These are phyloP conservation scores for Neospermospora avenae DNA, from an alignment of 2,329 filamentous ascomycete species.

Conservation along the genomic window DNA sequence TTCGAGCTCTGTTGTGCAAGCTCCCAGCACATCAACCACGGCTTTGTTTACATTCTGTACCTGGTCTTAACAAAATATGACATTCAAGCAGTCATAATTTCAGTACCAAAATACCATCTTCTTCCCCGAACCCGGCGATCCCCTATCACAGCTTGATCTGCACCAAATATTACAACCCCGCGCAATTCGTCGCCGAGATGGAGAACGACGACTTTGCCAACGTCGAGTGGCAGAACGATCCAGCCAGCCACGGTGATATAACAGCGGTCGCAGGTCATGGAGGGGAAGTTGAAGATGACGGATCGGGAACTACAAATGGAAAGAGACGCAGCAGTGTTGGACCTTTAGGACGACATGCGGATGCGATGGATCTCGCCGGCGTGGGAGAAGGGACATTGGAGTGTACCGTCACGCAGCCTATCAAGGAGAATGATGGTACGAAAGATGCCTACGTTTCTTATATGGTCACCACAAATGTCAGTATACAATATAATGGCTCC, in stretches of 20 bases:
- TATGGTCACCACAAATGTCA: conserved; percentile 82
- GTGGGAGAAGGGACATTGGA: conserved; percentile 74
- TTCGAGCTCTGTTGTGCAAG: conserved; percentile 9
- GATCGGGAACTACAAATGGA: conserved; percentile 20
- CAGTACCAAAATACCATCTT: background rate
- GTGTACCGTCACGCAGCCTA: conserved; percentile 76
- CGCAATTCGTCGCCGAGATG: conserved; percentile 26
- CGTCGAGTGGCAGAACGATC: conserved; percentile 69
- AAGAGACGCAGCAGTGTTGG: conserved; percentile 23
- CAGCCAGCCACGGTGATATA: conserved; percentile 47
- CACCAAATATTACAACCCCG: conserved; percentile 23
- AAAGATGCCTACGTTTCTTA: conserved; percentile 98
- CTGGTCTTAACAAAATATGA: conserved; percentile 1
- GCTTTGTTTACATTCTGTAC: background rate
- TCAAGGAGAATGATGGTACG: conserved; percentile 94
- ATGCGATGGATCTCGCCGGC: conserved; percentile 53
- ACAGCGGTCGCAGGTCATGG: conserved; percentile 42
- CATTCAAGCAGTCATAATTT: background rate
- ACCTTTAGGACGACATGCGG: conserved; percentile 35
- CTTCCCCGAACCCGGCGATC: background rate
- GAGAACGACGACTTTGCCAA: conserved; percentile 70
- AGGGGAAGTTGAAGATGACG: conserved; percentile 35
- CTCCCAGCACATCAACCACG: background rate
- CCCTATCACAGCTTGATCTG: background rate
- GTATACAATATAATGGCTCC: conserved; percentile 26